Base-by-base conservation (phyloP, 805 yeast genomes). In the Saccharomycopsis amapae region DNA sequence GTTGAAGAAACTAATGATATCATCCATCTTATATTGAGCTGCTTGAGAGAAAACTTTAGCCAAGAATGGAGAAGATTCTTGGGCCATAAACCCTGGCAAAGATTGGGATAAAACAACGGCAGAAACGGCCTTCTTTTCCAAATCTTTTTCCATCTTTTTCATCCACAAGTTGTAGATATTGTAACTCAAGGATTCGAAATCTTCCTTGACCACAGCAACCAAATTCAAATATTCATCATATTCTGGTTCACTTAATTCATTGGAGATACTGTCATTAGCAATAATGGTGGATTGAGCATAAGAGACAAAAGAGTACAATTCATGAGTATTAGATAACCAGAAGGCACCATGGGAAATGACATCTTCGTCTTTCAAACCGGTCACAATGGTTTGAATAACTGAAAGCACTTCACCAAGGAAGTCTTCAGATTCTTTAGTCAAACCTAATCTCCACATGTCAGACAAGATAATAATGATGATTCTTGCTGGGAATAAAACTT, bases 371-470 rank as follows among this genome's bases (percentile, higher is more conserved):
- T 81, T 82, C 59, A 83, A 71, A n/a, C 72, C 66, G 42, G 84
- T 74, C 15, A 90, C 95, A 51, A 85, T 80, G 42, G 76, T 78
- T 68, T 90, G 97, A 55, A 93, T 87, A 1, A 85, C 83, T 24
- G 85, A 77, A 61, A 90, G 73, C 2, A 88, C 94, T 61, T 84
- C 89, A 39, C 96, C 96, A 51, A 93, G 68, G 60, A 93, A 85
- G 46, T 79, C 80, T 68, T 93, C 97, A 60, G 90, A 80, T 63
- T 90, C 96, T 54, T 83, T 79, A 13, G 96, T 87, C 57, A 88
- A 75, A 2, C 97, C 97, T 40, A 90, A 72, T 65, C 97, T 77
- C 98, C 98, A 93, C 97, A 93, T 88, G 63, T 93, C 98, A 58
- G 94, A 81, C 53, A 90, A 71, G 28, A 90, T 82, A 54, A 93